Base-by-base conservation (phyloP, 345 rosid species). In the Hibiscus syriacus region DNA sequence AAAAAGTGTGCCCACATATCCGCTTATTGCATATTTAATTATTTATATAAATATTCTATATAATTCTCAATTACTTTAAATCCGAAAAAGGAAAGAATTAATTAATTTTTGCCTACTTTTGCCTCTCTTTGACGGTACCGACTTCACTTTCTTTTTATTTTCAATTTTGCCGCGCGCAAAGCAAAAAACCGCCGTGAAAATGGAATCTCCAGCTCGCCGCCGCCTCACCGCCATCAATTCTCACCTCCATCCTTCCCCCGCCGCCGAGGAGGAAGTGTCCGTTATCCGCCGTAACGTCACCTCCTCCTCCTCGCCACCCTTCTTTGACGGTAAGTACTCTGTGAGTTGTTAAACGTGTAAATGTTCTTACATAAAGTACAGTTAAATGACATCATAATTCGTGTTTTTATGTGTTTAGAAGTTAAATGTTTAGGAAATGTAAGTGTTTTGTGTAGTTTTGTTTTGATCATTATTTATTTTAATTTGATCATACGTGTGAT, bases 151-250 rank as follows among this genome's bases (percentile, higher is more conserved):
- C 3, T 19, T 52, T 52, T 48, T 6, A 1, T 53, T 9, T n/a
- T 53, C 1, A 49, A n/a, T 58, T 17, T 5, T 23, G 12, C 29
- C 32, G 70, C 56, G 69, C 38, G 75, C 66, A 72, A 60, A 60
- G 25, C 9, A 22, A 43, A 26, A 48, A 20, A 8, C 49, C 23
- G 10, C 22, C 23, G 17, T 39, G 53, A 54, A 29, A 9, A 56
- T 71, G 83, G 80, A 71, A 29, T 82, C 85, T 11, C 49, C 87
- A 13, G 84, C 90, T 57, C 78, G 80, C 34, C 93, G 89, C 60
- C 93, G 96, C 41, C 85, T 92, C 72, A 55, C 69, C 55, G 82
- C 86, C 50, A 68, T 92, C 48, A 84, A 76, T 11, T 73, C 81
- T 54, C 98, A 92, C 76, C 68, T 92, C 62, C 74, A 81, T 57